A percentile compares a stretch with the other conserved stretches of the same genome.
Evolutionary conservation across 768 basidiomycete species (phyloP).

Genomic region (Phallus indusiatus): DNA sequence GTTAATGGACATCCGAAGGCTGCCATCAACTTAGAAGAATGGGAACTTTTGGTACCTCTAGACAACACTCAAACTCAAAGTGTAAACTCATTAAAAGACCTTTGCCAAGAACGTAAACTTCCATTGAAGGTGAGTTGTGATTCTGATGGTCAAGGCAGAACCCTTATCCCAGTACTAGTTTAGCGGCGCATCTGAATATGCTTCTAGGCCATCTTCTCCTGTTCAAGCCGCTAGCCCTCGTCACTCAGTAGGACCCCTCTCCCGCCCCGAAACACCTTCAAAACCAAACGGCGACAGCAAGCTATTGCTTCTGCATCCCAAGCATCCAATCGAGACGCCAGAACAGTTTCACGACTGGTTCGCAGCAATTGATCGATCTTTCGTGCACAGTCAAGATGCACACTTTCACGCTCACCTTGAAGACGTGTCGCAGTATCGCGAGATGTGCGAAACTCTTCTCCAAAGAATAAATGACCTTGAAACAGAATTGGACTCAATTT

Average conservation of each 20-base stretch:
- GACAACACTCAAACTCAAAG: conserved; percentile 59
- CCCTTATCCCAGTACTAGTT: neutral
- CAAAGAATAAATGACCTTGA: conserved; percentile 66
- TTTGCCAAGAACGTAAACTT: conserved; percentile 49
- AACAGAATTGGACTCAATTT: conserved; percentile 66
- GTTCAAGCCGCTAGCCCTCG: conserved; percentile 29
- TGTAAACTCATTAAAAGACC: conserved; percentile 51
- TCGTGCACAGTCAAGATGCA: conserved; percentile 89
- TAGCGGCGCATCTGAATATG: neutral
- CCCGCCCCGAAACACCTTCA: conserved; percentile 42
- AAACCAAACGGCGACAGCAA: conserved; percentile 6
- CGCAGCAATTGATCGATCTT: conserved; percentile 76
- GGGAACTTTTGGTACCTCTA: conserved; percentile 79
- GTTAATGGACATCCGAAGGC: conserved; percentile 27
- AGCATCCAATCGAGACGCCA: conserved; percentile 73
- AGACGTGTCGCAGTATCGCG: conserved; percentile 64
- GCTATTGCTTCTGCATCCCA: conserved; percentile 45
- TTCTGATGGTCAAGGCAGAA: neutral
- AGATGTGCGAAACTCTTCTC: conserved; percentile 68
- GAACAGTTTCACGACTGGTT: conserved; percentile 99
- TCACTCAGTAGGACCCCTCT: conserved; percentile 30
- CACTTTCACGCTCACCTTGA: conserved; percentile 83
- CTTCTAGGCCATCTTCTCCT: conserved; percentile 5
- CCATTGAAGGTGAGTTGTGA: conserved; percentile 60
- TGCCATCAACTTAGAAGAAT: conserved; percentile 72